Conservation (phyloP, 805 yeast genomes). For the Wickerhamiella spandovensis region DNA sequence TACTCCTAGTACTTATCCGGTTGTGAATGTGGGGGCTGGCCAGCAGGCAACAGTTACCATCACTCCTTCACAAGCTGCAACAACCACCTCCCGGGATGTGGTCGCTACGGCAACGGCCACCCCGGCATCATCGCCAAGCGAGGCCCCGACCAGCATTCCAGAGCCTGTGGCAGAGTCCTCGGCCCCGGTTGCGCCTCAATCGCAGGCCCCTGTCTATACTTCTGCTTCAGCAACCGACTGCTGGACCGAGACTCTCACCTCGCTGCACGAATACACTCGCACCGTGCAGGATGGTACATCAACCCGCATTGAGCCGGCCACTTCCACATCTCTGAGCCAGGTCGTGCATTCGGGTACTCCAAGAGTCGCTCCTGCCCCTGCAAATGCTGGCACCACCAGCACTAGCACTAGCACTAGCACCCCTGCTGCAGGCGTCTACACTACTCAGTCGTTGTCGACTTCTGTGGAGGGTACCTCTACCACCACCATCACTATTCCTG, state of each 20-base stretch:
- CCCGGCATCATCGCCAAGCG: neutral
- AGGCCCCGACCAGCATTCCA: neutral
- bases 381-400: neutral
- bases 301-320: neutral
- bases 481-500: constrained; percentile 3
- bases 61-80: neutral
- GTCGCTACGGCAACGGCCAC: neutral
- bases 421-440: too few relatives aligned
- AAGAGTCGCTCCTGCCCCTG: neutral
- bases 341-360: neutral
- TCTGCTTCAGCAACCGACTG: constrained; percentile 1
- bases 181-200: neutral
- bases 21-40: constrained; percentile 18
- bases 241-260: constrained; percentile 8
- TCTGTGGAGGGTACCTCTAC: constrained; percentile 10
- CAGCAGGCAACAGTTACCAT: neutral
- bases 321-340: neutral
- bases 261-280: constrained; percentile 1
- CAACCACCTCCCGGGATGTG: neutral
- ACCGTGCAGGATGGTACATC: constrained; percentile 2
- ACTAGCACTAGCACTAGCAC: neutral
- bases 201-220: neutral
- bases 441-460: constrained; percentile 3
- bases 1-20: constrained; percentile 14
- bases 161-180: neutral